A percentile compares a stretch with the other conserved stretches of the same genome.
Conservation (phyloP, 176 grass and related monocot species). For the Oryza glaberrima region DNA sequence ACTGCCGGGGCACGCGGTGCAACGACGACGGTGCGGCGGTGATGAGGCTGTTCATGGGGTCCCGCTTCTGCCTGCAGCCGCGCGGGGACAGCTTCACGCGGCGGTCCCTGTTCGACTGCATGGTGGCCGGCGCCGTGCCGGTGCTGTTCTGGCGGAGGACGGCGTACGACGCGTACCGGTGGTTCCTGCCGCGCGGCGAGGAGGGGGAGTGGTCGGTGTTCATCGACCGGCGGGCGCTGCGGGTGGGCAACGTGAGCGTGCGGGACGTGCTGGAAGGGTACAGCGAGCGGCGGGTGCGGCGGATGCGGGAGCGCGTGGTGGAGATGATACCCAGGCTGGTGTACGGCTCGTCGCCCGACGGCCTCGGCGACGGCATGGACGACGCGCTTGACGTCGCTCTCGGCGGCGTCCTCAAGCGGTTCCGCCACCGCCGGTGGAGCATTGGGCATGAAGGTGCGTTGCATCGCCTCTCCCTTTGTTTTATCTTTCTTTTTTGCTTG, state of each 20-base stretch:
- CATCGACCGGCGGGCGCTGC: conserved; percentile 71
- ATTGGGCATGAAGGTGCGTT: conserved; percentile 13
- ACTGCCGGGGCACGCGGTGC: conserved; percentile 64
- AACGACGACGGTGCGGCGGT: conserved; percentile 51
- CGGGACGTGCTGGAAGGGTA: conserved; percentile 61
- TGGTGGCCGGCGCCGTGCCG: conserved; percentile 83
- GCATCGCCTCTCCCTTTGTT: neutral
- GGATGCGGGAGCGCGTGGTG: conserved; percentile 79
- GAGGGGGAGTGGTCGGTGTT: conserved; percentile 85
- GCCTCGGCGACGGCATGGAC: conserved; percentile 62
- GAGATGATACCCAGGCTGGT: conserved; percentile 88
- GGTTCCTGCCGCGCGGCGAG: conserved; percentile 55
- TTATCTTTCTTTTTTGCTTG: too few species aligned
- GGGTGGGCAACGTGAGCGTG: conserved; percentile 59
- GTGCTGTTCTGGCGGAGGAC: conserved; percentile 84
- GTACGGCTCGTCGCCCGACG: conserved; percentile 52
- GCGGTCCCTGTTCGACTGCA: conserved; percentile 93
- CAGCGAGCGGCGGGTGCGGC: conserved; percentile 51
- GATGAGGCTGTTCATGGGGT: conserved; percentile 76
- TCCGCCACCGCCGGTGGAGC: conserved; percentile 41
- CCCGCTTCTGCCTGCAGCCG: conserved; percentile 88
- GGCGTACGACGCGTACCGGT: conserved; percentile 82
- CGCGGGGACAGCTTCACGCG: conserved; percentile 92
- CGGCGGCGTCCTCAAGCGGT: conserved; percentile 53
- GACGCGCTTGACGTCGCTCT: conserved; percentile 79